These are phyloP conservation scores for Azolla pinnata DNA, from an alignment of 75 land plant genomes.

Conservation along the genomic window DNA sequence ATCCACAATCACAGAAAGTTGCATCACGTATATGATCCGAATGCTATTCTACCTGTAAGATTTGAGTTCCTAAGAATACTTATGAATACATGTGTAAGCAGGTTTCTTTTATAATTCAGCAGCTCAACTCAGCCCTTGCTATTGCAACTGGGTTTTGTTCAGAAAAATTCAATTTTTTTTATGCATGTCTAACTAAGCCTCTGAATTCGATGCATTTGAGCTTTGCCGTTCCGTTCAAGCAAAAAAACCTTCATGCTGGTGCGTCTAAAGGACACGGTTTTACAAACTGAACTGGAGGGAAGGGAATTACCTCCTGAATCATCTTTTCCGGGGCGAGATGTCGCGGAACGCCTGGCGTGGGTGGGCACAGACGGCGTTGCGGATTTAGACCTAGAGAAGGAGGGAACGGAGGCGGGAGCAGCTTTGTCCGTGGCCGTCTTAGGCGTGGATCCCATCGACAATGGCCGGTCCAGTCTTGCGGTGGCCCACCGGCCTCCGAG, in stretches of 20 bases:
- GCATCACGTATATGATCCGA: neutral
- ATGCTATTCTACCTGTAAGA: neutral
- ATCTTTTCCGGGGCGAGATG: neutral
- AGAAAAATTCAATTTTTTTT: neutral
- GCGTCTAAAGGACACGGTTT: too few relatives aligned
- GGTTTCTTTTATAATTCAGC: neutral
- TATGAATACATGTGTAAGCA: neutral
- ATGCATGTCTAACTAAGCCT: too few relatives aligned
- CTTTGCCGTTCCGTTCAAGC: too few relatives aligned
- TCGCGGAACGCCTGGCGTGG: neutral
- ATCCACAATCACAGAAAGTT: neutral
- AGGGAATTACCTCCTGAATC: conserved; percentile 8
- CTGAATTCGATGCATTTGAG: too few relatives aligned
- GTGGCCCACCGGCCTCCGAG: too few relatives aligned
- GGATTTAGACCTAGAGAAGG: conserved; percentile 3
- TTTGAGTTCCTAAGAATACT: neutral
- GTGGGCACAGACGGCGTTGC: neutral
- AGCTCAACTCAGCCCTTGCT: neutral
- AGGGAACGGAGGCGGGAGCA: neutral
- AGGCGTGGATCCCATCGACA: neutral
- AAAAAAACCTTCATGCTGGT: too few relatives aligned
- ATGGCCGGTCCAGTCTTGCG: conserved; percentile 5
- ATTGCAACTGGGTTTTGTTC: neutral
- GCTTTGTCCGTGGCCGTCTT: neutral
- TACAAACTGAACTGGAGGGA: too few relatives aligned